Evolutionary conservation across 179 eudicot species (phyloP), one percentile per base, ranked within the genome.

Genomic region (Heliamphora pulchella): DNA sequence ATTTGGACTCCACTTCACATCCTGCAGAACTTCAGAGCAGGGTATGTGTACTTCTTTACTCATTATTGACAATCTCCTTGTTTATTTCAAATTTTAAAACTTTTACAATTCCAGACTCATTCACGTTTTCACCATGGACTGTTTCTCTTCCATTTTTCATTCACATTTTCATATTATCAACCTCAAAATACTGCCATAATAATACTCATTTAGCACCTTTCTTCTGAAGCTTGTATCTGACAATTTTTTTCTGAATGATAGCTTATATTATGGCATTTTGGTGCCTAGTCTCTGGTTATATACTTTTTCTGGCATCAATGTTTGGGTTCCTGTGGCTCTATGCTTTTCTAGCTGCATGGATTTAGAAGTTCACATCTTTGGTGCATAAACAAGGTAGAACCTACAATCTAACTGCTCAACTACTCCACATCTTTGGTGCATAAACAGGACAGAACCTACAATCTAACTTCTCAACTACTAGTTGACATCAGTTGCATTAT

Each of bases 21-120:
- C 86, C 85, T 51, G 82, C 64, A 76, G 89, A 87, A 68, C 84
- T 78, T 72, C 85, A 81, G 18, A 90, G 89, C 81, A 84, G 85
- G 90, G 96, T 91, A 81, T 50, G 79, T 18, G 9, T 55, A 50
- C 55, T 9, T 14, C 39, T 47, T 61, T 3, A 41, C 54, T 55
- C 67, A 2, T 55, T 11, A 44, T 8, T 9, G 17, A 41, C 76
- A 53, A 70, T 11, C 68, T 43, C 76, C 7, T 22, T 58, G 51
- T 61, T 76, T 59, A 20, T 48, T 46, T 76, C 44, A 59, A 17
- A 18, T 61, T 76, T 64, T 6, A 44, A 44, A 76, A 44, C n/a
- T 61, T n/a, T n/a, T n/a, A n/a, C n/a, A n/a, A n/a, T n/a, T n/a
- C n/a, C n/a, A n/a, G n/a, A n/a, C n/a, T n/a, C n/a, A n/a, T n/a